phyloP scores from a whole-genome alignment of 129 eudicot species.

The Saposhnikovia divaricata region DNA sequence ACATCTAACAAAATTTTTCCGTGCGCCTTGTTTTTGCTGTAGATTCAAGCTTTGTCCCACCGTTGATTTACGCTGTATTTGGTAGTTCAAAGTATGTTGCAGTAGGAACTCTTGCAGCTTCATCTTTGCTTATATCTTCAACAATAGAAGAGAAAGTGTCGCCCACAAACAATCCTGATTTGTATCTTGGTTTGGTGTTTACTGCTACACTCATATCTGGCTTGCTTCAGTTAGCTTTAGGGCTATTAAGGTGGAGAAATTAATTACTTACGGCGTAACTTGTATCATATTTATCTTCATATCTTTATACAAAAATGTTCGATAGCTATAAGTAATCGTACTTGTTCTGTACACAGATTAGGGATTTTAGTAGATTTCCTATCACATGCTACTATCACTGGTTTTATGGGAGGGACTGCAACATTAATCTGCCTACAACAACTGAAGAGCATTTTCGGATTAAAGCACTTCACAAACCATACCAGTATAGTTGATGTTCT shows the following conservation, averaged over 20 bases:
- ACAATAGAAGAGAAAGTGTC: conserved; percentile 42
- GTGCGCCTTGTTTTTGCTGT: neutral
- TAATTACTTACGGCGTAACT: neutral
- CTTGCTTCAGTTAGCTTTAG: conserved; percentile 53
- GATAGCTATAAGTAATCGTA: neutral
- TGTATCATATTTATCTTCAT: neutral
- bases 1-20: neutral
- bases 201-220: conserved; percentile 79
- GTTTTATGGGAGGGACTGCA: conserved; percentile 98
- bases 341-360: conserved; percentile 27
- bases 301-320: neutral
- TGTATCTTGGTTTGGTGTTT: conserved; percentile 58
- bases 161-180: conserved; percentile 21
- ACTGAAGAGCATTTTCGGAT: conserved; percentile 71
- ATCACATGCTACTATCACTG: conserved; percentile 78
- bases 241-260: conserved; percentile 57
- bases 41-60: conserved; percentile 94
- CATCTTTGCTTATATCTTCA: conserved; percentile 59
- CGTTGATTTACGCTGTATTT: conserved; percentile 57
- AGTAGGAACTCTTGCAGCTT: conserved; percentile 87
- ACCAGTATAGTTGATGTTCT: conserved; percentile 61
- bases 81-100: conserved; percentile 88
- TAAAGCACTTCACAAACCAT: conserved; percentile 62
- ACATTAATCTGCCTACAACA: conserved; percentile 68
- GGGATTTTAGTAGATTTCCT: conserved; percentile 88